Evolutionary conservation across 768 basidiomycete species (phyloP).

Genomic region (Leccinum barrowsii): DNA sequence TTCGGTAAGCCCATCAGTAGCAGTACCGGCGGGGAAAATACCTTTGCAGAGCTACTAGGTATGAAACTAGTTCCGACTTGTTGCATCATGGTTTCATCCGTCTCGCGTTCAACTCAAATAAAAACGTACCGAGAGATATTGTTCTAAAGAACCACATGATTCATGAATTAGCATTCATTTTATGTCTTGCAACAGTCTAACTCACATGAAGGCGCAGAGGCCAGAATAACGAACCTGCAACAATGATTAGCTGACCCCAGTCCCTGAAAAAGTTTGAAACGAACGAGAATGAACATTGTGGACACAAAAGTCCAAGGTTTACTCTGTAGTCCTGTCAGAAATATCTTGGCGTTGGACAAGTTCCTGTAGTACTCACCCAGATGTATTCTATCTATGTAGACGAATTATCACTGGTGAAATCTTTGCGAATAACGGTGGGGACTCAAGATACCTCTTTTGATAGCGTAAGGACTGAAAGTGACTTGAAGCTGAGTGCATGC

Average conservation of each 20-base stretch:
- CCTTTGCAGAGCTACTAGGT: not conserved
- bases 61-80: not conserved
- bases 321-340: not conserved
- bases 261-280: too few species aligned
- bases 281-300: not conserved
- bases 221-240: not conserved
- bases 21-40: not conserved
- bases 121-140: not conserved
- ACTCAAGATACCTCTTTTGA: not conserved
- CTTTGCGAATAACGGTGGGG: not conserved
- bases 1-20: not conserved
- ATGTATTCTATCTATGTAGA: not conserved
- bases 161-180: not conserved
- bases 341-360: too few species aligned
- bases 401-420: not conserved
- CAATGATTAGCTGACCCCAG: not conserved
- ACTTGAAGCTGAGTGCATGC: not conserved
- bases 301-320: not conserved
- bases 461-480: not conserved
- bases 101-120: not conserved
- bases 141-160: not conserved
- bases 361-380: not conserved
- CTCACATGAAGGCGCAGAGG: not conserved
- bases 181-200: not conserved
- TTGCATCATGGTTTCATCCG: not conserved